Evolutionary conservation across 208 protist genomes (phyloP).

Genomic region (Leishmania turanica): DNA sequence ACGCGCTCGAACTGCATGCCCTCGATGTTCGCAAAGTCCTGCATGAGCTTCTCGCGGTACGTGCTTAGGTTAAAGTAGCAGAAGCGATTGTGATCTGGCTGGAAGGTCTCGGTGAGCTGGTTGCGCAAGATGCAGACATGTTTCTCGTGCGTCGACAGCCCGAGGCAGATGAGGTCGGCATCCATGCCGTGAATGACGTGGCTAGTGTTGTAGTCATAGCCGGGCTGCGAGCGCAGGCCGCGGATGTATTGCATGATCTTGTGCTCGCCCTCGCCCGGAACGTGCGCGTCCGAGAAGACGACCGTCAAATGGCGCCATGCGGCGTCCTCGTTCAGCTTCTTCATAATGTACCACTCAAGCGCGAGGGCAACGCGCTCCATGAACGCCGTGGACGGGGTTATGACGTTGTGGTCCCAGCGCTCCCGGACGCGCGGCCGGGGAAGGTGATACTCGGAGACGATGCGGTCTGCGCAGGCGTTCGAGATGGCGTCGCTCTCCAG

Average conservation of each 20-base stretch:
- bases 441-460: constrained; percentile 59
- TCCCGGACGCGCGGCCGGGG: constrained; percentile 57
- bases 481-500: constrained; percentile 79
- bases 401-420: constrained; percentile 98
- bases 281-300: constrained; percentile 96
- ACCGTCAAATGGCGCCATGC: constrained; percentile 94
- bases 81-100: constrained; percentile 75
- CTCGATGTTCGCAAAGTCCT: constrained; percentile 79
- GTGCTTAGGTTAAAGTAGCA: constrained; percentile 88
- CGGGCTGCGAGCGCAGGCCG: constrained; percentile 79
- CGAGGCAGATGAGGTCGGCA: constrained; percentile 99
- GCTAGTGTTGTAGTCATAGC: constrained; percentile 96
- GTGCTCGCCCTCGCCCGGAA: constrained; percentile 98
- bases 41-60: constrained; percentile 71
- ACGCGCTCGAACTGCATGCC: constrained; percentile 96
- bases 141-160: constrained; percentile 98
- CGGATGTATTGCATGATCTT: constrained; percentile 97
- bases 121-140: constrained; percentile 98
- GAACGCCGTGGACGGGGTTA: constrained; percentile 99
- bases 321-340: constrained; percentile 94
- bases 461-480: constrained; percentile 56
- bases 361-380: constrained; percentile 95
- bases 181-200: constrained; percentile 99
- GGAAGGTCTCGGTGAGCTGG: constrained; percentile 92
- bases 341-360: constrained; percentile 95